Evolutionary conservation across 352 stramenopile species (phyloP).

Genomic region (Pythium insidiosum): DNA sequence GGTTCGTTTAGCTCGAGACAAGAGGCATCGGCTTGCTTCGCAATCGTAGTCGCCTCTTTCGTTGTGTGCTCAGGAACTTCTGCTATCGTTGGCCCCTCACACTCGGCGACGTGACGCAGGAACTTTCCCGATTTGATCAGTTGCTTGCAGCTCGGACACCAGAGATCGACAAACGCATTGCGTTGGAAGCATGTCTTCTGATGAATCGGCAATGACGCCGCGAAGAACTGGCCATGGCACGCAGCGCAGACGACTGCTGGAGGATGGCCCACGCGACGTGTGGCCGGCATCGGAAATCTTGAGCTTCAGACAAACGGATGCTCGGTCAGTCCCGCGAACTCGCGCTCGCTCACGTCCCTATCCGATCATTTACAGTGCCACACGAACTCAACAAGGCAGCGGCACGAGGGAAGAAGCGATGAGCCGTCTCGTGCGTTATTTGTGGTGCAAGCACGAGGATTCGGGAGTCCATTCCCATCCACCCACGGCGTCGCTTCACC

Average conservation of each 20-base stretch:
- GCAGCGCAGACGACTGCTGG: slow-evolving; percentile 20
- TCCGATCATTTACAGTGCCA: too few species aligned
- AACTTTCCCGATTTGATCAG: slow-evolving; percentile 21
- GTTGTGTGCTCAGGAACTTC: background rate
- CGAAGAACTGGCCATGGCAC: slow-evolving; percentile 53
- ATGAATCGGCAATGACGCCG: slow-evolving; percentile 54
- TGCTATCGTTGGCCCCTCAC: background rate
- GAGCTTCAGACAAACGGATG: too few species aligned
- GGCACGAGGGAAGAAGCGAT: too few species aligned
- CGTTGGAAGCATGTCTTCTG: slow-evolving; percentile 63
- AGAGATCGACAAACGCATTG: slow-evolving; percentile 44
- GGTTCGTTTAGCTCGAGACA: slow-evolving; percentile 23
- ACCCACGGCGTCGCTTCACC: too few species aligned
- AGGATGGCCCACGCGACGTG: too few species aligned
- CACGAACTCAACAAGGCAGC: too few species aligned
- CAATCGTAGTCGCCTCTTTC: background rate
- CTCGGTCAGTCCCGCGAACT: too few species aligned
- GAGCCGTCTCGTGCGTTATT: too few species aligned
- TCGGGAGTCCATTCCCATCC: too few species aligned
- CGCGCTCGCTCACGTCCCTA: too few species aligned
- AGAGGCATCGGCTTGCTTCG: background rate
- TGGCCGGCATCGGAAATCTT: background rate
- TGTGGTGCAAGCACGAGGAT: too few species aligned
- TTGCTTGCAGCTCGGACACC: slow-evolving; percentile 28
- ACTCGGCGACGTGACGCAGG: slow-evolving; percentile 4